These are phyloP conservation scores for Penicillium digitatum DNA, from an alignment of 2,329 filamentous ascomycete species.

Conservation along the genomic window DNA sequence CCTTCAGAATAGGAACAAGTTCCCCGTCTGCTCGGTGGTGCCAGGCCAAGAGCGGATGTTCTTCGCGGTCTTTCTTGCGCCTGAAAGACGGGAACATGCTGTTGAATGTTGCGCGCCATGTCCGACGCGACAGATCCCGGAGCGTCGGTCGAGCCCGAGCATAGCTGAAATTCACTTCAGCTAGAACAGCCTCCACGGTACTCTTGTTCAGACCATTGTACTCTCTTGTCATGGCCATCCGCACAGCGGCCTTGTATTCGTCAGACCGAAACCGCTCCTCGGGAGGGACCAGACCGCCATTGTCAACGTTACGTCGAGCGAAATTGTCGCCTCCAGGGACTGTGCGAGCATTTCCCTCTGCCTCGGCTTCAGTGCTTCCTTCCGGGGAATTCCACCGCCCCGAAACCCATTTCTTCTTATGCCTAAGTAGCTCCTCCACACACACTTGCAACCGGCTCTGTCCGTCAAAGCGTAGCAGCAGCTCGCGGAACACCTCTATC, in stretches of 20 bases:
- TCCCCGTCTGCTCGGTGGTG: conserved; percentile 34
- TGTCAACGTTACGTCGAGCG: conserved; percentile 8
- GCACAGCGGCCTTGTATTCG: conserved; percentile 43
- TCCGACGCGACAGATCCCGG: conserved; percentile 41
- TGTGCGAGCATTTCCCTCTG: background rate
- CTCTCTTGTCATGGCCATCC: conserved; percentile 39
- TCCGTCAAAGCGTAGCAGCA: conserved; percentile 46
- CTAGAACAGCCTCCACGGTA: conserved; percentile 46
- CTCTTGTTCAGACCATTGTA: conserved; percentile 44
- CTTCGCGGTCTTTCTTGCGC: conserved; percentile 39
- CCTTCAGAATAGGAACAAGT: conserved; percentile 34
- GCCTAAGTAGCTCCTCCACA: conserved; percentile 46
- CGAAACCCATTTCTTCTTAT: conserved; percentile 47
- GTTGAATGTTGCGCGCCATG: conserved; percentile 45
- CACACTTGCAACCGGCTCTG: conserved; percentile 46
- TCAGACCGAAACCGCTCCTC: conserved; percentile 45
- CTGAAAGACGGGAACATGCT: conserved; percentile 43
- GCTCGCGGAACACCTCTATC: conserved; percentile 47
- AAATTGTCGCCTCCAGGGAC: background rate
- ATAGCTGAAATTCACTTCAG: conserved; percentile 48
- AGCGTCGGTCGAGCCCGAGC: conserved; percentile 42
- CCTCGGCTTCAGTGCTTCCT: conserved; percentile 8
- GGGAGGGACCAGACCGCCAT: conserved; percentile 29
- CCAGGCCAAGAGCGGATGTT: conserved; percentile 41
- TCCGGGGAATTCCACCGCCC: conserved; percentile 44